phyloP scores from a whole-genome alignment of 352 stramenopile genomes.

The Phytophthora brassicae region DNA sequence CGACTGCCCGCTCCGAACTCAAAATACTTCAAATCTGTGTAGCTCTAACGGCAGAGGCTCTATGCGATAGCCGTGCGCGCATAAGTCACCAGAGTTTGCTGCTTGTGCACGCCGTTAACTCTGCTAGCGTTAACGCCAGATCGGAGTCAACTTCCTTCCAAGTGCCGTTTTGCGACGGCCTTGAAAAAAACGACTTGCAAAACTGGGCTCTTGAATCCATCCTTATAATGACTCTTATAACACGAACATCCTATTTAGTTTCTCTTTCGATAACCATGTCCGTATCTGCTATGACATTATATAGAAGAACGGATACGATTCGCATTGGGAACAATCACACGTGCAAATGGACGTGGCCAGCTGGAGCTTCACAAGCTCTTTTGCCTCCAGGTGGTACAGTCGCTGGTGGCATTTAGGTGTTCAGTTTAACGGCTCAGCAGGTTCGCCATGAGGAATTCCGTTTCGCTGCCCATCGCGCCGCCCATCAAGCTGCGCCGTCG shows the following conservation, averaged over 20 bases:
- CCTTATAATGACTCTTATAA: not conserved
- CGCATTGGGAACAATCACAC: constrained; percentile 17
- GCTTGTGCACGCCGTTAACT: constrained; percentile 1
- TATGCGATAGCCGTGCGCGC: too few species aligned
- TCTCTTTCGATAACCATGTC: not conserved
- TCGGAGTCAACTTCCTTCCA: constrained; percentile 12
- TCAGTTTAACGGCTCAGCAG: constrained; percentile 1
- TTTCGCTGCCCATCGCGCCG: constrained; percentile 39
- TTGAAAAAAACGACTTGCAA: constrained; percentile 2
- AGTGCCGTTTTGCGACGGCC: too few species aligned
- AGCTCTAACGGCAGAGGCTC: too few species aligned
- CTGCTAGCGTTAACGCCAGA: constrained; percentile 4
- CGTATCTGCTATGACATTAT: constrained; percentile 15
- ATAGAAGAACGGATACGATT: constrained; percentile 23
- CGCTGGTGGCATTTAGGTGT: constrained; percentile 4
- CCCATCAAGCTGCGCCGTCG: constrained; percentile 37
- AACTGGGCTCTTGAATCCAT: constrained; percentile 20
- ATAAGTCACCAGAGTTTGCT: too few species aligned
- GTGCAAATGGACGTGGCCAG: constrained; percentile 27
- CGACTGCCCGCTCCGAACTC: too few species aligned
- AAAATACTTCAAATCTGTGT: too few species aligned
- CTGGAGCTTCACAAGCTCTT: constrained; percentile 20
- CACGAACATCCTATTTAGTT: constrained; percentile 9
- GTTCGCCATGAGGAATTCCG: constrained; percentile 36
- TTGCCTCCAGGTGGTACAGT: constrained; percentile 16